Base-by-base conservation (phyloP, 2,329 filamentous ascomycete species). In the Phialophora verrucosa region DNA sequence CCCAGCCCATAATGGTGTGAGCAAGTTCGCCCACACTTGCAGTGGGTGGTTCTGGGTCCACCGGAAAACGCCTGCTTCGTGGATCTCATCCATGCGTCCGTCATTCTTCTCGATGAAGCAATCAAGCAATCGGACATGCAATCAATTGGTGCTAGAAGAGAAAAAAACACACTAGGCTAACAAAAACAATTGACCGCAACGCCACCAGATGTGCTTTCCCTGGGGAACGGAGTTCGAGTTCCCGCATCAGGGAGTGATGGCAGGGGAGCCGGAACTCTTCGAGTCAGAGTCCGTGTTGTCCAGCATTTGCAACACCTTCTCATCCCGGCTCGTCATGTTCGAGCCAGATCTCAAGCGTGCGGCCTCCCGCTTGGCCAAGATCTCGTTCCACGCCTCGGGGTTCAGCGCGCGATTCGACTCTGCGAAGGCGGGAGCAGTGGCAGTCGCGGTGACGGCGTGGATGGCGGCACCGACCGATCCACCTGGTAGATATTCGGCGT, bases 341-440 rank as follows among this genome's bases (percentile, higher is more conserved):
- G 59, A 61, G n/a, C 62, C 66, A 17, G 62, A 53, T 29, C 66
- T 38, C 59, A 62, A 32, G 44, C 67, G 25, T 7, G 63, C 67
- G 27, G 63, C 64, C 63, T 69, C 67, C 32, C 67, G 56, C 61
- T 69, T 62, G 14, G 67, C 64, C 49, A 69, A 27, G 10, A 69
- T 38, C 20, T 62, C 67, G 50, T 50, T 51, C 67, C 67, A 69
- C 12, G 67, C 67, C 12, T 55, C 53, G n/a, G 58, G 57, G 17
- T 59, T 63, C 12, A 60, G 58, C 25, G 58, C 58, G 29, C 25
- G 47, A 7, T 60, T 47, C 12, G 59, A 61, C 23, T 64, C 61
- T 5, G 58, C 62, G 17, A 62, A 23, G 6, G 57, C 56, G 10
- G 53, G 44, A 20, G 44, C 53, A 17, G 59, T 31, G 8, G 59